Evolutionary conservation across 2,329 filamentous ascomycete species (phyloP), one percentile per base, ranked within the genome.

Genomic region (Rugonectria rugulosa): DNA sequence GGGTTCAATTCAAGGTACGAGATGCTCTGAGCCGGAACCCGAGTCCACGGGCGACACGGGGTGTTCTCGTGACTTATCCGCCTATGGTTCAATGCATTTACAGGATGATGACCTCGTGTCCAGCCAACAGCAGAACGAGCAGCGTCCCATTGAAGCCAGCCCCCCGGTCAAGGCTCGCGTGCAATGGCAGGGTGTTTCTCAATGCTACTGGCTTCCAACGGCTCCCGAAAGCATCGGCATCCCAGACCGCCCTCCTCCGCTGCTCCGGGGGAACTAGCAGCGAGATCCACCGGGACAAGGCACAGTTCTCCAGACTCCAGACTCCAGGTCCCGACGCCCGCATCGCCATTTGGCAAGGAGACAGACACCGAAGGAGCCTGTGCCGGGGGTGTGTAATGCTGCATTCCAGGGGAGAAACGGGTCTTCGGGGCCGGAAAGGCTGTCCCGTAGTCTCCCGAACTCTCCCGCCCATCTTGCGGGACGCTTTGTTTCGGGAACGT

Each of bases 361-460:
- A 17, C 23, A 31, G 14, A 19, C 36, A 14, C 14, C 42, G 31
- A 37, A 34, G 46, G 52, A 34, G 44, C 10, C 31, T 41, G 32
- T 40, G 24, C 23, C 36, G 24, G 24, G 50, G 45, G 38, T 37
- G 24, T 19, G 34, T 37, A 27, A 44, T 45, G 31, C 54, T 27
- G n/a, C n/a, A n/a, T n/a, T n/a, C n/a, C n/a, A n/a, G n/a, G n/a
- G n/a, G n/a, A n/a, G n/a, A n/a, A 45, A 42, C 50, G 51, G 50
- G 41, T 41, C 26, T 59, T 46, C 56, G 52, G 56, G 27, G 44
- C 41, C 46, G 46, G 50, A 47, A 59, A 40, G 34, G 34, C 29
- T 38, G 37, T 52, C 56, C 56, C 56, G 52, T 44, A 37, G 52
- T 56, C 56, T 56, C 47, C 56, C 56, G 56, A 59, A 52, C 7